Conservation (phyloP, 2,329 filamentous ascomycete species). For the Ilyonectria sp. region DNA sequence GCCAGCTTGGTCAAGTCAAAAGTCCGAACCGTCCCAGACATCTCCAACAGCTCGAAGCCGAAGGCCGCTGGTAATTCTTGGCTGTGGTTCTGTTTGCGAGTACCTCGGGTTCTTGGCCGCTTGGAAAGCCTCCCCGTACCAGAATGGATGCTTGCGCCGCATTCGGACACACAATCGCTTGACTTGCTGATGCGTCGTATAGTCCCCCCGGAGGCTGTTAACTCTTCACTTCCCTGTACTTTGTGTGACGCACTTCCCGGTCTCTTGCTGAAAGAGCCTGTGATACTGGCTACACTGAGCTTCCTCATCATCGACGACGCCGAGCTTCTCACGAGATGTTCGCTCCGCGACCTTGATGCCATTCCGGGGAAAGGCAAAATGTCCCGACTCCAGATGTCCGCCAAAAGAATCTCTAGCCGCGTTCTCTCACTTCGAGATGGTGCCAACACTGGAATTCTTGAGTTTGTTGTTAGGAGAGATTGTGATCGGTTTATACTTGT, state of each 20-base stretch:
- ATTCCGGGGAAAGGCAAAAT: conserved; percentile 88
- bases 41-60: conserved; percentile 16
- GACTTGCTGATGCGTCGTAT: conserved; percentile 30
- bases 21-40: conserved; percentile 20
- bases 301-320: conserved; percentile 91
- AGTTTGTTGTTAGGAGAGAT: conserved; percentile 80
- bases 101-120: conserved; percentile 25
- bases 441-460: conserved; percentile 77
- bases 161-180: conserved; percentile 29
- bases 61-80: background rate
- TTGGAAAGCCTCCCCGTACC: conserved; percentile 29
- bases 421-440: conserved; percentile 83
- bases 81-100: conserved; percentile 18
- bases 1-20: conserved; percentile 23
- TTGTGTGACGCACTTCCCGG: conserved; percentile 68
- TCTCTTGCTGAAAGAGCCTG: conserved; percentile 81
- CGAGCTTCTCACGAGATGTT: conserved; percentile 83
- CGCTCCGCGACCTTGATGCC: conserved; percentile 73
- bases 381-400: conserved; percentile 89
- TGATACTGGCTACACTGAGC: conserved; percentile 85
- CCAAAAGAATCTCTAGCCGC: conserved; percentile 80
- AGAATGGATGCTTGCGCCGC: conserved; percentile 29
- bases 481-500: conserved; percentile 82
- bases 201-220: background rate
- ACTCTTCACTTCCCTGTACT: conserved; percentile 22